Evolutionary conservation across 305 asterid species (phyloP).

Genomic region (Fraxinus angustifolia): DNA sequence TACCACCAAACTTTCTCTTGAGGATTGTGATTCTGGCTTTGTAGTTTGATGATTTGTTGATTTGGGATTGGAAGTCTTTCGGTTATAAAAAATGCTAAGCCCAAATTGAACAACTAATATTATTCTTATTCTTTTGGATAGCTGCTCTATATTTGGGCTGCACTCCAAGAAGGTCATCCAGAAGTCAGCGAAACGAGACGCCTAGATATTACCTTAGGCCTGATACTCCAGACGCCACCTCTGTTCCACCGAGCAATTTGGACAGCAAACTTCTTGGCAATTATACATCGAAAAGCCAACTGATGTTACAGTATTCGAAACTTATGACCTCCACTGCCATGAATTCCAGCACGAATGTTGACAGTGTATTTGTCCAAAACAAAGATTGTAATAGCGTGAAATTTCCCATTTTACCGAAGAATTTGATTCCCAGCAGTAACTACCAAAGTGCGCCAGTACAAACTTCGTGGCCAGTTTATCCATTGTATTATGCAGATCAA

Average conservation of each 20-base stretch:
- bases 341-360: slow-evolving; percentile 26
- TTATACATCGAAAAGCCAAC: slow-evolving; percentile 29
- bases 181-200: slow-evolving; percentile 65
- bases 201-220: slow-evolving; percentile 65
- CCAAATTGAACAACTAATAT: background rate
- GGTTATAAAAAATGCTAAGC: background rate
- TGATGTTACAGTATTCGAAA: slow-evolving; percentile 32
- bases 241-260: slow-evolving; percentile 35
- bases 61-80: slow-evolving; percentile 1
- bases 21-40: slow-evolving; percentile 2
- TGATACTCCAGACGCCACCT: slow-evolving; percentile 24
- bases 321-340: slow-evolving; percentile 16
- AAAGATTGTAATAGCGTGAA: slow-evolving; percentile 21
- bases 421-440: slow-evolving; percentile 21
- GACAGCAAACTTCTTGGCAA: slow-evolving; percentile 30
- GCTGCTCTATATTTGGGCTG: slow-evolving; percentile 94
- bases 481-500: slow-evolving; percentile 44
- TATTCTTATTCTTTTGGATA: slow-evolving; percentile 21
- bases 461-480: slow-evolving; percentile 56
- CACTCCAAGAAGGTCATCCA: slow-evolving; percentile 70
- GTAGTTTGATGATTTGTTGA: background rate
- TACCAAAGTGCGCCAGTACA: slow-evolving; percentile 23
- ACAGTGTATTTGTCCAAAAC: slow-evolving; percentile 9
- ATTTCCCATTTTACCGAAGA: slow-evolving; percentile 25
- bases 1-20: background rate